Evolutionary conservation across 2,329 filamentous ascomycete genomes (phyloP), one percentile per base, ranked within the genome.

Genomic region (Pseudopithomyces maydicus): DNA sequence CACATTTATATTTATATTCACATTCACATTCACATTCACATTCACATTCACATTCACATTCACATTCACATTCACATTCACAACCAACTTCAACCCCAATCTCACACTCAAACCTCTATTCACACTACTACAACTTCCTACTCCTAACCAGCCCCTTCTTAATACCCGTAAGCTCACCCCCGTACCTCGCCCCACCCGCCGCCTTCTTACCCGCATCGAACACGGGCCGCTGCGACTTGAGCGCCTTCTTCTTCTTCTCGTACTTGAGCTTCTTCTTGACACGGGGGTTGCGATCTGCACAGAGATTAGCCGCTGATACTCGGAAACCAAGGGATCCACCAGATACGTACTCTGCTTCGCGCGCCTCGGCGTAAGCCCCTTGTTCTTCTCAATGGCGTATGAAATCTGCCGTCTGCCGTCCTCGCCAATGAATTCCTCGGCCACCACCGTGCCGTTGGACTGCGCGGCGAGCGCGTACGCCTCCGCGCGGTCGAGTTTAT

Each of bases 201-300:
- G 71, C 86, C 86, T 66, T 90, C 88, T 79, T 96, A 88, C 59
- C 91, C 90, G 65, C 91, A 78, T 92, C 91, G 81, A 93, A 98
- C 14, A 91, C 83, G 8, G 90, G 85, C 80, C 90, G 91, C 81
- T 93, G 91, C 73, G 90, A 94, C 70, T 86, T 87, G 72, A 98
- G 79, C 84, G 98, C 97, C 90, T 97, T 98, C 85, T 94, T 90
- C 85, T 96, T 97, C 77, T 92, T 90, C 74, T 96, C 92, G 76
- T 87, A 99, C 86, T 92, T 92, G 87, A 92, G 92, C 78, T 92
- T 88, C 89, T 97, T 98, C 89, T 98, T 99, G 64, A 98, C 94
- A 75, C 95, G 84, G 35, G 95, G 93, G 80, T 99, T 99, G 62
- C 94, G 84, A 56, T 92, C 44, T 47, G 29, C 19, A 11, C 1